Conservation (phyloP, 2,329 filamentous ascomycete genomes). For the Salinomyces thailandicus region DNA sequence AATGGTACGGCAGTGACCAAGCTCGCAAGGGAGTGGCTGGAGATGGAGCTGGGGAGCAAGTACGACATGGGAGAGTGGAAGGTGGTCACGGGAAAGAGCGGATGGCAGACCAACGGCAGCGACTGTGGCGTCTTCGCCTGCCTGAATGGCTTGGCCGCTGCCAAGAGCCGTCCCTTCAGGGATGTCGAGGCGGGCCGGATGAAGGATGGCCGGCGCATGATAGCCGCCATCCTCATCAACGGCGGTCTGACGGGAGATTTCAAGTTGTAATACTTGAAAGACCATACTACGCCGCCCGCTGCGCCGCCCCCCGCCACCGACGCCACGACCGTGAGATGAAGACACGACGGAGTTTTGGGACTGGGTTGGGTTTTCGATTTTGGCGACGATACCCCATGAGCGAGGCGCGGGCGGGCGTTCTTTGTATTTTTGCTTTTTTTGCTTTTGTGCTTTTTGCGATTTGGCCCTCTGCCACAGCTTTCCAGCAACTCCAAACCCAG, state of each 20-base stretch:
- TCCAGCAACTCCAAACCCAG: too few relatives aligned
- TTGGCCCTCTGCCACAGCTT: too few relatives aligned
- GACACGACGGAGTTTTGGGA: neutral
- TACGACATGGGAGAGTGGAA: constrained; percentile 53
- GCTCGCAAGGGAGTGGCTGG: constrained; percentile 43
- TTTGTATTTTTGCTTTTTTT: too few relatives aligned
- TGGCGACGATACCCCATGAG: too few relatives aligned
- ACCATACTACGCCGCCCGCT: too few relatives aligned
- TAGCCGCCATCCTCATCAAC: constrained; percentile 57
- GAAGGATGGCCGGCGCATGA: constrained; percentile 33
- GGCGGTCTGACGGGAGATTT: constrained; percentile 56
- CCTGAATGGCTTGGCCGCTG: constrained; percentile 56
- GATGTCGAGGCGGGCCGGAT: constrained; percentile 15
- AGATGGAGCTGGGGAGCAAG: constrained; percentile 44
- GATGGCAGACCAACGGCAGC: constrained; percentile 53
- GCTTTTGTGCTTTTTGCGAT: too few relatives aligned
- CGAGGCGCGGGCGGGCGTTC: too few relatives aligned
- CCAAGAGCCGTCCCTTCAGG: constrained; percentile 39
- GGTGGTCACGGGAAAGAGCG: constrained; percentile 39
- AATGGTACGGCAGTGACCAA: constrained; percentile 11
- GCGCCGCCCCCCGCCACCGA: too few relatives aligned
- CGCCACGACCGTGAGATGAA: neutral
- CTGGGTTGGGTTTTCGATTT: neutral
- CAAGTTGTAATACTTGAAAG: constrained; percentile 10
- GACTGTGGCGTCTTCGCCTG: constrained; percentile 73